Conservation (phyloP, 345 rosid species). For the Eucalyptus decipiens region DNA sequence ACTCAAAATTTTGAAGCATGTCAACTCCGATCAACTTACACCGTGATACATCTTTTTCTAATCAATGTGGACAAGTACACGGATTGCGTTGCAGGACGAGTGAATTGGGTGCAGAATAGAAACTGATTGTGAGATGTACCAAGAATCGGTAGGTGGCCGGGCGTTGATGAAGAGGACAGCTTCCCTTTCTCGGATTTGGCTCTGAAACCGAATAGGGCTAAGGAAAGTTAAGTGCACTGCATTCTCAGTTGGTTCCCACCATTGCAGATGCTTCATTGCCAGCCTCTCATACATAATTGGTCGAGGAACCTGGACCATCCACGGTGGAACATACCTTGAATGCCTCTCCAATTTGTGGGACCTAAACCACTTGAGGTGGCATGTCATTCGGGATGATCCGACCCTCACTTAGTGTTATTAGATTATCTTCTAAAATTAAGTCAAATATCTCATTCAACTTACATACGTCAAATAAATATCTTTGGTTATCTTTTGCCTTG, state of each 20-base stretch:
- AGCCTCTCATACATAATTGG: no score
- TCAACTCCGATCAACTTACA: background rate
- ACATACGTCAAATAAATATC: no score
- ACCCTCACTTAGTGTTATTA: no score
- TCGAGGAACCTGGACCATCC: no score
- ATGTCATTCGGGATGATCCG: no score
- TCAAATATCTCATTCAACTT: no score
- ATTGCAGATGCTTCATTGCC: background rate
- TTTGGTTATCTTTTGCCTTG: background rate
- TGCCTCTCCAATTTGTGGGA: no score
- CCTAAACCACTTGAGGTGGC: no score
- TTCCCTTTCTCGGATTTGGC: background rate
- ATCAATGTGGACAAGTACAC: background rate
- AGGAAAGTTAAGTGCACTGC: background rate
- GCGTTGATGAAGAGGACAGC: background rate
- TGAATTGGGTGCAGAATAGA: background rate
- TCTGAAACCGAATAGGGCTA: background rate
- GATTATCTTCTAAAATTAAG: background rate
- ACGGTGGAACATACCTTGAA: no score
- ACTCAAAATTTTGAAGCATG: background rate
- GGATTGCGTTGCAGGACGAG: background rate
- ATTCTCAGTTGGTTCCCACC: background rate
- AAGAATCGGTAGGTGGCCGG: background rate
- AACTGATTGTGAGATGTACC: background rate
- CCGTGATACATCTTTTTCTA: background rate